Conservation (phyloP, 106 monocot species). For the Allium cepa region DNA sequence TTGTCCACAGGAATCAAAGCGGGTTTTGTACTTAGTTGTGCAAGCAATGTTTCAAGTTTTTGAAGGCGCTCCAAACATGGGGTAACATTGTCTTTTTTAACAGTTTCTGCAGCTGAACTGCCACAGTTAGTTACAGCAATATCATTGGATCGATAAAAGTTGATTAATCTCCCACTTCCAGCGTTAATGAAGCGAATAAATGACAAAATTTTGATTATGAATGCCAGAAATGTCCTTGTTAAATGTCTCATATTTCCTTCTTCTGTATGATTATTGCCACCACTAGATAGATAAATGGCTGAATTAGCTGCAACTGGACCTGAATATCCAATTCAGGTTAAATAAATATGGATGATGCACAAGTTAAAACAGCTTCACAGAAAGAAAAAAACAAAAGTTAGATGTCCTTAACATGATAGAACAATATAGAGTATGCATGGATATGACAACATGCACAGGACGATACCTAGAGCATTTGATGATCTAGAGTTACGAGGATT, state of each 20-base stretch:
- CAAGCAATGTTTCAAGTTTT: slow-evolving; percentile 50
- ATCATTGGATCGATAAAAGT: slow-evolving; percentile 17
- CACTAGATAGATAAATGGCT: slow-evolving; percentile 3
- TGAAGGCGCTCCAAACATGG: slow-evolving; percentile 74
- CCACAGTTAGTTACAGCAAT: neutral
- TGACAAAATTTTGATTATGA: slow-evolving; percentile 49
- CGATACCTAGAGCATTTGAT: slow-evolving; percentile 7
- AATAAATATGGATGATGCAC: too few species aligned
- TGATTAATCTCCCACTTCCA: slow-evolving; percentile 13
- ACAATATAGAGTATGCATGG: too few species aligned
- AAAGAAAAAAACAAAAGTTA: too few species aligned
- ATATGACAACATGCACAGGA: too few species aligned
- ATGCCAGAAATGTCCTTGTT: slow-evolving; percentile 23
- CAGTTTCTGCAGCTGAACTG: slow-evolving; percentile 7
- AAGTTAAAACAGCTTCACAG: too few species aligned
- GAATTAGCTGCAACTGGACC: slow-evolving; percentile 20
- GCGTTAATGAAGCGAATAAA: slow-evolving; percentile 24
- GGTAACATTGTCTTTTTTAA: slow-evolving; percentile 30
- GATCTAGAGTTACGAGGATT: slow-evolving; percentile 5
- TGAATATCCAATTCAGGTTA: neutral
- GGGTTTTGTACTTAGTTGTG: slow-evolving; percentile 51
- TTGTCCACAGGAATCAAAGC: slow-evolving; percentile 71
- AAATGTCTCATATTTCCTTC: slow-evolving; percentile 23
- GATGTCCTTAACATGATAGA: too few species aligned
- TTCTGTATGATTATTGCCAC: slow-evolving; percentile 12